A percentile compares a stretch with the other conserved stretches of the same genome.
Evolutionary conservation across 1,284 basidiomycete genomes (phyloP).

Genomic region (Moesziomyces parantarcticus): DNA sequence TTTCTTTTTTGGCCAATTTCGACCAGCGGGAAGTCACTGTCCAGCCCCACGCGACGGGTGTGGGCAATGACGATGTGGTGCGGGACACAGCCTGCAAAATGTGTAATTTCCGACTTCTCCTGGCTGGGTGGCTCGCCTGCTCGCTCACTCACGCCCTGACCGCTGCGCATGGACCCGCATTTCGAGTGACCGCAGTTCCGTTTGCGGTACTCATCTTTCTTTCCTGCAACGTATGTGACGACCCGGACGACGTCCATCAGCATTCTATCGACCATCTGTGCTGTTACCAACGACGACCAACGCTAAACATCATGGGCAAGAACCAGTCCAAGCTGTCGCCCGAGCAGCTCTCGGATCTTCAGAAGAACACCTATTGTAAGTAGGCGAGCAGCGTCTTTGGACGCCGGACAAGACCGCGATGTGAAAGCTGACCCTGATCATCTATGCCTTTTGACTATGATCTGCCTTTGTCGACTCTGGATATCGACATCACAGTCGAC

Average conservation of each 20-base stretch:
- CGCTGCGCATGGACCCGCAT: too few relatives aligned
- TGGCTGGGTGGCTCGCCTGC: too few relatives aligned
- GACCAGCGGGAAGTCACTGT: not conserved
- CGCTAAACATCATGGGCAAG: slow-evolving; percentile 78
- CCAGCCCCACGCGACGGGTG: not conserved
- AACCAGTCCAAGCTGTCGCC: slow-evolving; percentile 94
- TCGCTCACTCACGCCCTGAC: too few relatives aligned
- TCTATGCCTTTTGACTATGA: not conserved
- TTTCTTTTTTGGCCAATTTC: not conserved
- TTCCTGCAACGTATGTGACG: not conserved
- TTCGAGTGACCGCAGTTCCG: too few relatives aligned
- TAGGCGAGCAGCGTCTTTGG: slow-evolving; percentile 3
- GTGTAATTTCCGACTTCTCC: too few relatives aligned
- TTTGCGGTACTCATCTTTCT: not conserved
- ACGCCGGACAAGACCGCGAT: slow-evolving; percentile 12
- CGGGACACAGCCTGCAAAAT: too few relatives aligned
- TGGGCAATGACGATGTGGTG: not conserved
- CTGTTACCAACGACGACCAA: slow-evolving; percentile 2
- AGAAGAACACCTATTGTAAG: slow-evolving; percentile 98
- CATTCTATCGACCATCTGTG: not conserved
- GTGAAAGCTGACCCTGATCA: not conserved
- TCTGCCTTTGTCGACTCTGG: not conserved
- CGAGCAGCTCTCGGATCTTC: slow-evolving; percentile 93
- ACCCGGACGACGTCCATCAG: too few relatives aligned
- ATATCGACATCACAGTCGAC: slow-evolving; percentile 80